Evolutionary conservation across 1,139 yeast genomes (phyloP).

Genomic region (Zygosaccharomyces sapae): DNA sequence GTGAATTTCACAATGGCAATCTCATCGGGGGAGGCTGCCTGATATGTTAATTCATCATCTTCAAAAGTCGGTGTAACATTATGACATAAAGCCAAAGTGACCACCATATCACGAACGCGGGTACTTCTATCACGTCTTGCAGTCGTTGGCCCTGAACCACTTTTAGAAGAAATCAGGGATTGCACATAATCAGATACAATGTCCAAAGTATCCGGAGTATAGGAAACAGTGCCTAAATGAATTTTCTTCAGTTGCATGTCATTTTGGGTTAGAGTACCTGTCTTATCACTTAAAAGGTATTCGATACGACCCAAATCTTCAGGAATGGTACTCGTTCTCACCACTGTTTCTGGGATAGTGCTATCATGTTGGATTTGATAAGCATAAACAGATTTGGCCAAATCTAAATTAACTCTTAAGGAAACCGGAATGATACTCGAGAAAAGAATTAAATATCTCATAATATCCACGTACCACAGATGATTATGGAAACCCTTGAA

Average conservation of each 20-base stretch:
- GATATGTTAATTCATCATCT: slow-evolving; percentile 66
- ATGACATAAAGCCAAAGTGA: slow-evolving; percentile 87
- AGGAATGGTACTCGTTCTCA: slow-evolving; percentile 94
- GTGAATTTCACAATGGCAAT: slow-evolving; percentile 94
- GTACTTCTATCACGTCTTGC: slow-evolving; percentile 63
- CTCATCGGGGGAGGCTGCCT: slow-evolving; percentile 98
- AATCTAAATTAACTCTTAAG: slow-evolving; percentile 85
- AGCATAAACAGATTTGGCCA: slow-evolving; percentile 95
- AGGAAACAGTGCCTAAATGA: slow-evolving; percentile 88
- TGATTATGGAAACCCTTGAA: slow-evolving; percentile 68
- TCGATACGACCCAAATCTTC: slow-evolving; percentile 97
- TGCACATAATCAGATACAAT: slow-evolving; percentile 70
- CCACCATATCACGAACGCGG: slow-evolving; percentile 73
- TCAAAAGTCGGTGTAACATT: slow-evolving; percentile 88
- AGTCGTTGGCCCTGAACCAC: slow-evolving; percentile 28
- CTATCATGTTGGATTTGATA: slow-evolving; percentile 87
- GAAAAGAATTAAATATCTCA: slow-evolving; percentile 85
- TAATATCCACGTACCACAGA: slow-evolving; percentile 82
- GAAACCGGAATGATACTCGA: slow-evolving; percentile 96
- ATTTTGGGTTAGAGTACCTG: slow-evolving; percentile 96
- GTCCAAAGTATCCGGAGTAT: slow-evolving; percentile 89
- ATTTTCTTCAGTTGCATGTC: slow-evolving; percentile 95
- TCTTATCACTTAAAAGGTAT: slow-evolving; percentile 86
- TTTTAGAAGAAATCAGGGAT: slow-evolving; percentile 22
- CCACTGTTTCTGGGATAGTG: slow-evolving; percentile 80